Evolutionary conservation across 139 green algal species (phyloP), one percentile per base, ranked within the genome.

Genomic region (Bryopsis sp.): DNA sequence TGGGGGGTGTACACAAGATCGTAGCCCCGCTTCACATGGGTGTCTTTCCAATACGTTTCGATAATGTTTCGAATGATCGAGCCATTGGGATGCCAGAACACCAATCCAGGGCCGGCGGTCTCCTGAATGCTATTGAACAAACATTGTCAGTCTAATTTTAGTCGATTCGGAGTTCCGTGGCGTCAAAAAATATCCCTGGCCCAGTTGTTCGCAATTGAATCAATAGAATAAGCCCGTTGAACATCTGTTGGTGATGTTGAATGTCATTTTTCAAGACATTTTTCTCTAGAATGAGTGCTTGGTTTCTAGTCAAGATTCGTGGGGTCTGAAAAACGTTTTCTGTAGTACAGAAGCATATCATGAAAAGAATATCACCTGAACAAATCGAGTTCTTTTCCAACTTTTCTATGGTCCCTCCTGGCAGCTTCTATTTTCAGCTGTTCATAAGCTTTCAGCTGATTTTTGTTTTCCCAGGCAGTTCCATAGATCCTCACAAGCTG

Each of bases 61-160:
- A 98, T 88, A 26, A 89, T 47, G 80, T 96, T 78, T 1, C 94
- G 86, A 59, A 98, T 84, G 59, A 84, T 78, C 33, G 80, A 76
- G 35, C 92, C 92, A 35, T 88, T 86, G 4, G 93, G 93, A 74
- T 97, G 94, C 94, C 94, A 99, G 78, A 97, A 97, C 59, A 99
- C 94, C 47, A 99, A 82, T 22, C 94, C 94, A 1, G 76, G 81
- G 3, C 89, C 89, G 15, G 78, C 82, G 2, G 70, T 48, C 19
- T 96, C 89, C 64, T 86, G 81, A 36, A 89, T 84, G 60, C 70
- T 79, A 70, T 83, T 43, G n/a, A n/a, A 26, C 19, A 63, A 43
- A 7, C 50, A 11, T 29, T 8, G 50, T 34, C 50, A 29, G 50
- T 7, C 5, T n/a, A n/a, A n/a, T n/a, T n/a, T n/a, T n/a, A n/a